Base-by-base conservation (phyloP, 2,329 filamentous ascomycete species). In the Microdochium nivale region DNA sequence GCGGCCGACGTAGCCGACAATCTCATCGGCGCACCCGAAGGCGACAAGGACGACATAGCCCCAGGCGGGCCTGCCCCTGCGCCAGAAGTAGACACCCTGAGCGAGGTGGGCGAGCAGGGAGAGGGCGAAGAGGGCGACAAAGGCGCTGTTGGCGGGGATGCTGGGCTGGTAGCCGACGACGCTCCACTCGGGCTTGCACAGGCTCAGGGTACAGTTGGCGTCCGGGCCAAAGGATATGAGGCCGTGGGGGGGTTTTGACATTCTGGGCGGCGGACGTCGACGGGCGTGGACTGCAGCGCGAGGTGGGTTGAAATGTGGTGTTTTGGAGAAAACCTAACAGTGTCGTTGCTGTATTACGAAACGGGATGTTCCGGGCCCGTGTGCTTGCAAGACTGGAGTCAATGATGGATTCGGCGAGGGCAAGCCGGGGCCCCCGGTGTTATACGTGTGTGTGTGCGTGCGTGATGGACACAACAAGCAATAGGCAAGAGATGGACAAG, bases 1-100 rank as follows among this genome's bases (percentile, higher is more conserved):
- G 11, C 84, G 74, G 2, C 81, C 84, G 1, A 69, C 65, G 55
- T 88, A 88, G 19, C 84, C 84, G 33, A 85, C 60, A 11, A 85
- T 72, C 58, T 85, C 83, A 48, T 73, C 69, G 7, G 76, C 35
- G 56, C 76, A 81, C 47, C 84, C 84, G 19, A 74, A 59, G 8
- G 80, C 58, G 73, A 87, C 80, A 54, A 71, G 72, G 10, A 58
- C 56, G 65, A 72, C 72, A 62, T 76, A 80, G 52, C 68, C 71
- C 69, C 72, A 76, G 23, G 65, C 68, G 10, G 46, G 46, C 24
- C 46, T 3, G 24, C 46, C 46, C 24, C 8, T 24, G 46, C 46
- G 46, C 58, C 64, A 73, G 72, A 72, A 77, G 37, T 70, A 62
- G 40, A 71, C 43, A 44, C 77, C 77, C 19, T 76, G 65, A 46